Conservation (phyloP, 2,329 filamentous ascomycete species). For the Colletotrichum noveboracense region DNA sequence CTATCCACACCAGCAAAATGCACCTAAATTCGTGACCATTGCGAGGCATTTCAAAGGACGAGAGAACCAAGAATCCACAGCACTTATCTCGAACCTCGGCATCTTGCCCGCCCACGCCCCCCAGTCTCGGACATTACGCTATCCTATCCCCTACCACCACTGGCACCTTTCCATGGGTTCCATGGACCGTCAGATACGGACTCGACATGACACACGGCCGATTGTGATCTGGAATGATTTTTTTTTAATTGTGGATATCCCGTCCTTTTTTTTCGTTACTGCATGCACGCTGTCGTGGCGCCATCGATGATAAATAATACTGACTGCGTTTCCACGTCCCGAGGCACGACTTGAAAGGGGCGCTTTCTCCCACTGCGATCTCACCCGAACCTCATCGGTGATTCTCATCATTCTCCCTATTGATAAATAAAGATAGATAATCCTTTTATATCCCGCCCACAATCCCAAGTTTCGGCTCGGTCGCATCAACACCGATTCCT, state of each 20-base stretch:
- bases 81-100: conserved; percentile 10
- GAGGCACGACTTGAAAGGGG: not conserved
- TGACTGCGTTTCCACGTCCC: not conserved
- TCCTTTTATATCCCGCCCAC: not conserved
- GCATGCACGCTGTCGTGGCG: not conserved
- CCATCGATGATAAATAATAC: conserved; percentile 10
- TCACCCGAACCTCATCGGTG: not conserved
- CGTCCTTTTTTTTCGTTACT: not conserved
- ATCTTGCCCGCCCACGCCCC: not conserved
- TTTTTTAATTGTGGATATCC: conserved; percentile 12
- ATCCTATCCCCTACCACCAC: not conserved
- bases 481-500: not conserved
- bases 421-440: not conserved
- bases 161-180: not conserved
- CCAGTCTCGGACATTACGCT: conserved; percentile 9
- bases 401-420: not conserved
- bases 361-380: not conserved
- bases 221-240: not conserved
- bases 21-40: not conserved
- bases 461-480: not conserved
- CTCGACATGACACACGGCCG: not conserved
- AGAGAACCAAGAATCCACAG: not conserved
- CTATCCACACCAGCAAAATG: not conserved
- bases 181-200: not conserved
- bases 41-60: not conserved